Base-by-base conservation (phyloP, 176 grass and related monocot species). In the Olyra latifolia region DNA sequence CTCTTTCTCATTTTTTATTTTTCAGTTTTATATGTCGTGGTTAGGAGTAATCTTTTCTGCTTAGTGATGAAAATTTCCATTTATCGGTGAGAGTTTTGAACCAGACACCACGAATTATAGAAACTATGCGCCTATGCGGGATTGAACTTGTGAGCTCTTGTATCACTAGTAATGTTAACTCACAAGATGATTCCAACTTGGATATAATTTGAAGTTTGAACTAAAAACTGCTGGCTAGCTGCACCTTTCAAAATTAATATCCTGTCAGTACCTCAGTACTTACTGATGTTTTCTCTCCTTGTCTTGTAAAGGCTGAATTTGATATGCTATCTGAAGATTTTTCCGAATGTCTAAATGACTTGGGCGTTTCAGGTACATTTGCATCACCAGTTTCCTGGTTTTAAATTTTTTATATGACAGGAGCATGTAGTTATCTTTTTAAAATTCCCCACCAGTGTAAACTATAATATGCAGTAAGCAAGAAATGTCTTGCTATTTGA, bases 291-390 rank as follows among this genome's bases (percentile, higher is more conserved):
- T 85, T 89, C 32, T 69, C 29, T 24, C 35, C 15, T 76, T 63
- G 27, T 72, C 29, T 85, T 48, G 53, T 62, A 71, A 90, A 97
- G 95, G 80, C 56, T 89, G 89, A 92, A 86, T 97, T 97, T 87
- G 91, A 92, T 74, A 84, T 80, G 85, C 87, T 94, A 20, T 94
- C 95, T 19, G 95, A 97, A 82, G 91, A 94, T 76, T 97, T 90
- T 87, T 97, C 87, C 74, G 95, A 90, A 72, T 94, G 89, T 62
- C 86, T 90, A 41, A 74, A 88, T 84, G 86, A 87, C 69, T 72
- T 97, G 65, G 78, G 81, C 52, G 54, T 83, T 70, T 30, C 81
- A 93, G 94, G 94, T 97, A 90, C 80, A 75, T 63, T 87, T 88
- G 75, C 56, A 47, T 70, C 24, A 28, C 49, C 50, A 42, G 7